Conservation (phyloP, 768 basidiomycete genomes). For the Pholiota microspora region DNA sequence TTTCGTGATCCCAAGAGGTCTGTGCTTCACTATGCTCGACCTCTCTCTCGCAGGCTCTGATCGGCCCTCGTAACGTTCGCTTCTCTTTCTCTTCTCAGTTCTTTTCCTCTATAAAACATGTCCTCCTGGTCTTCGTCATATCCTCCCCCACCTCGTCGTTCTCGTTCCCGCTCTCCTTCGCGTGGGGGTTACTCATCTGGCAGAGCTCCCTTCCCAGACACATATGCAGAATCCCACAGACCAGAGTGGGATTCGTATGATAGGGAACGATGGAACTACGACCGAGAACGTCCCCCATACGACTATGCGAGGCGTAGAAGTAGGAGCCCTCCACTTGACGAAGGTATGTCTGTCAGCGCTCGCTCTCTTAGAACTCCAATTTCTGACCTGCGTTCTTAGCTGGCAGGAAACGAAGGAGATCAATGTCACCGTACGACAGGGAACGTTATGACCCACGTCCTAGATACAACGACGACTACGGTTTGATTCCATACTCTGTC, state of each 20-base stretch:
- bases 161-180: constrained; percentile 81
- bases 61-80: constrained; percentile 55
- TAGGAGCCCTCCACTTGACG: constrained; percentile 72
- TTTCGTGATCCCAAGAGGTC: constrained; percentile 80
- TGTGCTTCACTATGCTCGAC: constrained; percentile 91
- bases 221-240: constrained; percentile 62
- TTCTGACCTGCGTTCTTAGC: constrained; percentile 27
- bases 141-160: constrained; percentile 72
- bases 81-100: constrained; percentile 58
- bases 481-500: constrained; percentile 38
- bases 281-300: constrained; percentile 66
- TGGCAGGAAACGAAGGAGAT: constrained; percentile 79
- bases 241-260: constrained; percentile 72
- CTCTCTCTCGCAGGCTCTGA: constrained; percentile 73
- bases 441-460: constrained; percentile 83
- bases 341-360: constrained; percentile 40
- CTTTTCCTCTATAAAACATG: constrained; percentile 65
- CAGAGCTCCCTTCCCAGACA: constrained; percentile 56
- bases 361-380: neutral
- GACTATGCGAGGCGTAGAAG: constrained; percentile 74
- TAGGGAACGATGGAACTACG: constrained; percentile 66
- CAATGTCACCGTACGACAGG: constrained; percentile 78
- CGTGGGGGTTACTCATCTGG: constrained; percentile 51
- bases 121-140: constrained; percentile 72
- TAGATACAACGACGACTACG: constrained; percentile 79